Base-by-base conservation (phyloP, 1,284 basidiomycete species). In the Leccinum solheimii region DNA sequence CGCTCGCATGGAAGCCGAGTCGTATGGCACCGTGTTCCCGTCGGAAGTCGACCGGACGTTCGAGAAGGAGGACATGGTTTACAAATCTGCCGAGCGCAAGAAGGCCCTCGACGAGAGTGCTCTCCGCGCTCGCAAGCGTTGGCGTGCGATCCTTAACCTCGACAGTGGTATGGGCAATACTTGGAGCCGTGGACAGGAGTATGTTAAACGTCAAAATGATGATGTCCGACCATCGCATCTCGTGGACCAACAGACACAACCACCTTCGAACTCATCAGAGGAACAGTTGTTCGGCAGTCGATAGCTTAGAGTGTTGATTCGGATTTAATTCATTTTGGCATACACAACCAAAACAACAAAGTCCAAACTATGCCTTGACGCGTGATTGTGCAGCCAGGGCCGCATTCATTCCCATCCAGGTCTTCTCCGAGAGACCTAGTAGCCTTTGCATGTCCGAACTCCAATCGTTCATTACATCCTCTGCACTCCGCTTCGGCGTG, bases 381-480 rank as follows among this genome's bases (percentile, higher is more conserved):
- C 87, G 80, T 58, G 89, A 85, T 67, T 91, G 88, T 34, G 91
- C 91, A 56, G 91, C 91, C 70, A 91, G 84, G 14, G 91, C 91
- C 32, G 91, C 91, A 66, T 93, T 93, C 83, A 93, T 88, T 19
- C 89, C 90, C 91, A 93, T 93, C 91, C 91, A 93, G 7, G 90
- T 90, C 81, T 93, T 93, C 77, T 93, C 91, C 5, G 90, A 90
- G 11, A 92, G 75, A 19, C 88, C 84, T 43, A 93, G 78, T 71
- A 99, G 79, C 77, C 92, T 95, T 72, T 91, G 90, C 85, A 99
- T 94, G 72, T 99, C 96, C 23, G 86, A 90, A 75, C 92, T 95
- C 97, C 97, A 99, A 63, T 91, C 91, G 72, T 99, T 99, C 84
- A 99, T 89, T 6, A 94, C 88, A 71, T 95, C 93, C 73, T 97